Percentiles rank a stretch among this genome's conserved stretches.
phyloP scores from a whole-genome alignment of 495 filamentous ascomycete species.

The Xeromyces bisporus region DNA sequence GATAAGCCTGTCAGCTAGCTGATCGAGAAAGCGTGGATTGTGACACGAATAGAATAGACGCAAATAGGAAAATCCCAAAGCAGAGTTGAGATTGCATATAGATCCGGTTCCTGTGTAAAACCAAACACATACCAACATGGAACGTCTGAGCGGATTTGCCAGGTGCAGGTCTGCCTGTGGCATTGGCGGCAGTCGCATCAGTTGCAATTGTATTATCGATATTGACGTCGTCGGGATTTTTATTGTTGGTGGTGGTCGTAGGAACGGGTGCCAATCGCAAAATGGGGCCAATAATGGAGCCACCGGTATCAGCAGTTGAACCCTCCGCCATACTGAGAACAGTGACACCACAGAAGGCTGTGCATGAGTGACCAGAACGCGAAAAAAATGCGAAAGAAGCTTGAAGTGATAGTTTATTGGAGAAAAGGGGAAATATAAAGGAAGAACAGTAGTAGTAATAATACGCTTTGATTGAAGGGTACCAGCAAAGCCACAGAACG shows the following conservation, averaged over 20 bases:
- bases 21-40: too few relatives aligned
- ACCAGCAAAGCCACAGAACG: too few relatives aligned
- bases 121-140: constrained; percentile 10
- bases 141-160: constrained; percentile 9
- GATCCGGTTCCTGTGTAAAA: too few relatives aligned
- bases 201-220: neutral
- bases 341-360: constrained; percentile 5
- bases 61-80: too few relatives aligned
- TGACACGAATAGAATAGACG: too few relatives aligned
- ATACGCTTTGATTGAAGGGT: too few relatives aligned
- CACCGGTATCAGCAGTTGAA: constrained; percentile 9
- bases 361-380: constrained; percentile 7
- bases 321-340: constrained; percentile 15
- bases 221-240: constrained; percentile 1
- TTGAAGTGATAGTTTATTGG: constrained; percentile 6
- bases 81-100: too few relatives aligned
- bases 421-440: constrained; percentile 25
- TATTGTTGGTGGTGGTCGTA: constrained; percentile 1
- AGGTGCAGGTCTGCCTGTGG: constrained; percentile 4
- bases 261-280: constrained; percentile 7
- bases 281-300: constrained; percentile 4
- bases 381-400: constrained; percentile 1
- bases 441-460: neutral
- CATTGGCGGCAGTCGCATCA: neutral
- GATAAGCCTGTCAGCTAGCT: too few relatives aligned